Base-by-base conservation (phyloP, 2,329 filamentous ascomycete species). In the Trichoderma hamatum region DNA sequence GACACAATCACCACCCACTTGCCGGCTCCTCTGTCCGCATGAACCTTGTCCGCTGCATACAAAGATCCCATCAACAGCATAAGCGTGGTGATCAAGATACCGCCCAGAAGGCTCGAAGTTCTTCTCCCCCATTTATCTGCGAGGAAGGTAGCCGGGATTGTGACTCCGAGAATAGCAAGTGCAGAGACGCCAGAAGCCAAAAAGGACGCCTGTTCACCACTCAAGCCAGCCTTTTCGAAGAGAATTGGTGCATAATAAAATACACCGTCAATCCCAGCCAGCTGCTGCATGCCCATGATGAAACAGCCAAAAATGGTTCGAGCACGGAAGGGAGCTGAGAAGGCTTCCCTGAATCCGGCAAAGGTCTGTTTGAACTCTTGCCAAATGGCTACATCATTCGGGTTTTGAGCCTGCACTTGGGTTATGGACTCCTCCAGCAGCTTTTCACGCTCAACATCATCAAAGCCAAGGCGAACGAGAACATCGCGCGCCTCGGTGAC, bases 191-290 rank as follows among this genome's bases (percentile, higher is more conserved):
- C 87, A 0, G 87, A 89, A 0, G 87, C 88, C 14, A 89, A 79
- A 69, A 89, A 86, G 0, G 82, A 84, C 1, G 84, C 83, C 67
- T 83, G 80, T 13, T 84, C 80, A 2, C 84, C 84, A 7, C 80
- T 78, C 2, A 90, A 80, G 0, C 88, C 88, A 0, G 88, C 87
- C 68, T 88, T 85, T 24, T 83, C 79, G 72, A 90, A 90, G 0
- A 90, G 77, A 0, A 86, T 79, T 0, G 89, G 88, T 0, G 88
- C 86, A 68, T 90, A 90, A 71, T 87, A 89, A 2, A 89, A 78
- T 0, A 90, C 83, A 0, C 86, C 88, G 46, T 90, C 88, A 49
- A 90, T 89, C 0, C 88, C 87, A 21, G 80, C 84, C 13, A 89
- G 80, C 59, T 90, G 88, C 69, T 88, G 84, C 78, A 88, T 84